Conservation (phyloP, 2,329 filamentous ascomycete genomes). For the Talaromyces amestolkiae region DNA sequence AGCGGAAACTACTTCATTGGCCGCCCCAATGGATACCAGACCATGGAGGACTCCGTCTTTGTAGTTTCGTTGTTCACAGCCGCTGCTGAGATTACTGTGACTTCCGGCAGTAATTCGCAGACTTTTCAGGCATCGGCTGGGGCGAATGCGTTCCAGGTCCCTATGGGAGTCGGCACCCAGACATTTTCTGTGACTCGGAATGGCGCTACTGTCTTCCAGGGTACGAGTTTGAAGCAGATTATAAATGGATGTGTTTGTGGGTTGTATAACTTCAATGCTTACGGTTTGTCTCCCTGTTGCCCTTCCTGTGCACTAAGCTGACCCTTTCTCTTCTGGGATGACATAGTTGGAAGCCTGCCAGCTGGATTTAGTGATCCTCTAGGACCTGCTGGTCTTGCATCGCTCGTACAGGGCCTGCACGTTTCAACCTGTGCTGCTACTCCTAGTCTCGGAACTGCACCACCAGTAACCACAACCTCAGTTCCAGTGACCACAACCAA, state of each 20-base stretch:
- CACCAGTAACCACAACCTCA: constrained; percentile 3
- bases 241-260: constrained; percentile 49
- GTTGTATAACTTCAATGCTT: constrained; percentile 45
- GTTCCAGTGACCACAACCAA: not conserved
- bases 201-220: constrained; percentile 44
- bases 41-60: constrained; percentile 52
- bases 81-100: constrained; percentile 46
- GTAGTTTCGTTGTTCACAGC: constrained; percentile 52
- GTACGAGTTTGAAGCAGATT: constrained; percentile 52
- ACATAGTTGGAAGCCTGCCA: constrained; percentile 45
- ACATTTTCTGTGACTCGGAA: constrained; percentile 48
- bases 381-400: constrained; percentile 32
- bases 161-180: constrained; percentile 51
- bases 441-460: constrained; percentile 8
- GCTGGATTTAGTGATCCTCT: constrained; percentile 35
- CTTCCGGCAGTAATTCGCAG: constrained; percentile 46
- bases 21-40: constrained; percentile 51
- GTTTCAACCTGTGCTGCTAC: constrained; percentile 21
- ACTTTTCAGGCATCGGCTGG: constrained; percentile 50
- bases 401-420: constrained; percentile 30
- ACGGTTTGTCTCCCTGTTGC: constrained; percentile 25
- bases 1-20: constrained; percentile 55
- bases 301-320: not conserved
- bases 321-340: constrained; percentile 32
- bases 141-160: constrained; percentile 45